A percentile compares a stretch with the other conserved stretches of the same genome.
Evolutionary conservation across 2,329 filamentous ascomycete genomes (phyloP).

Genomic region (Sclerotinia sclerotiorum): DNA sequence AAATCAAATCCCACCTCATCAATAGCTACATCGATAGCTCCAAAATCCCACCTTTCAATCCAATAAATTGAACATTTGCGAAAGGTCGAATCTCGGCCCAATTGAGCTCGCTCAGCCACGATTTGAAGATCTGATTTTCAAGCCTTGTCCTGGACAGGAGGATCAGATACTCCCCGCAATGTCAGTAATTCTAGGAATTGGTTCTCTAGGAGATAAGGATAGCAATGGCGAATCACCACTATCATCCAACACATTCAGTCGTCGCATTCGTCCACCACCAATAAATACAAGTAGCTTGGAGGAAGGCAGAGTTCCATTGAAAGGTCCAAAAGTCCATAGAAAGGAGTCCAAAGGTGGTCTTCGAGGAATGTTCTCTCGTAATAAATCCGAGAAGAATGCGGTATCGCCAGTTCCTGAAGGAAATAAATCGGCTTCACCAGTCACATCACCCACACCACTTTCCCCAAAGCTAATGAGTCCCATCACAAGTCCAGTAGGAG

Average conservation of each 20-base stretch:
- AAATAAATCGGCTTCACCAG: conserved; percentile 7
- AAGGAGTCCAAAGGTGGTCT: conserved; percentile 37
- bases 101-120: conserved; percentile 5
- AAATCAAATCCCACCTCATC: neutral
- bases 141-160: neutral
- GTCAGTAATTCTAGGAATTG: neutral
- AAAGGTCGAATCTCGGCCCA: neutral
- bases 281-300: conserved; percentile 27
- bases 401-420: conserved; percentile 31
- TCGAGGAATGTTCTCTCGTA: conserved; percentile 38
- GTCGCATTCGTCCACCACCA: conserved; percentile 34
- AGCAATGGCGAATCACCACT: conserved; percentile 1
- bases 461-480: conserved; percentile 28
- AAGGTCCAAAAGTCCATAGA: conserved; percentile 31
- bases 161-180: neutral
- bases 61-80: neutral
- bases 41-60: neutral
- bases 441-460: conserved; percentile 9
- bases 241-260: conserved; percentile 26
- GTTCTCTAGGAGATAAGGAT: neutral
- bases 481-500: conserved; percentile 28
- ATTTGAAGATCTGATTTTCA: neutral
- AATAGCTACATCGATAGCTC: neutral
- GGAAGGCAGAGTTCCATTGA: conserved; percentile 30
- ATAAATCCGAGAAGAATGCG: conserved; percentile 32